A percentile compares a stretch with the other conserved stretches of the same genome.
phyloP scores from a whole-genome alignment of 768 basidiomycete species.

The Termitomyces sp. region DNA sequence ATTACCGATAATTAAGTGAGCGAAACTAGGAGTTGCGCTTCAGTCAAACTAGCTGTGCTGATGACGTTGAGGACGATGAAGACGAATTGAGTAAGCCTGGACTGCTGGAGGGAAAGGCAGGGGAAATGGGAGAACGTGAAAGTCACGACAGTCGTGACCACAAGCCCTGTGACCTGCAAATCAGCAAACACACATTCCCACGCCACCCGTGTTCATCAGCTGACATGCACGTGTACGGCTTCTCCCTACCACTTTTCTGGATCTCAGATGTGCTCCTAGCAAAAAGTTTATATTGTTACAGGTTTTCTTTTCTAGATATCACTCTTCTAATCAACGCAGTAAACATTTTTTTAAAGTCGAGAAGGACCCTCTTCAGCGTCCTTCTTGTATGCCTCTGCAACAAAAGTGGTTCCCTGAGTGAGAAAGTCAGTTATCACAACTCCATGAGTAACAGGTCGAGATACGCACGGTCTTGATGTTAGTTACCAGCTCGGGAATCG shows the following conservation, averaged over 20 bases:
- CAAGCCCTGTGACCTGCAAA: slow-evolving; percentile 23
- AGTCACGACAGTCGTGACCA: slow-evolving; percentile 25
- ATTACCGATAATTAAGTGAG: not conserved
- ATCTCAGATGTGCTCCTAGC: not conserved
- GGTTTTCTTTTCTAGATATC: slow-evolving; percentile 3
- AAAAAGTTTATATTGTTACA: slow-evolving; percentile 5
- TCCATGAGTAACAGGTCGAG: not conserved
- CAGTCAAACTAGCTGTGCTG: not conserved
- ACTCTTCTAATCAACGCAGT: not conserved
- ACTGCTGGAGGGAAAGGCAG: slow-evolving; percentile 9
- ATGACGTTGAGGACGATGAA: not conserved
- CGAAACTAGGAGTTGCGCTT: not conserved
- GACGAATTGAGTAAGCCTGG: not conserved
- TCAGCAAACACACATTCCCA: slow-evolving; percentile 17
- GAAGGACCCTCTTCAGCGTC: slow-evolving; percentile 19
- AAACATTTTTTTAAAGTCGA: slow-evolving; percentile 13
- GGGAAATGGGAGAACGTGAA: slow-evolving; percentile 21
- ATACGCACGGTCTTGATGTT: slow-evolving; percentile 66
- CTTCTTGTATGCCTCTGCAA: slow-evolving; percentile 28
- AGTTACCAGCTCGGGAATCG: slow-evolving; percentile 67
- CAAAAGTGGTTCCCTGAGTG: slow-evolving; percentile 29
- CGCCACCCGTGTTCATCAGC: slow-evolving; percentile 18
- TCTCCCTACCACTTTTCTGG: not conserved
- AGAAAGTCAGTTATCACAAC: not conserved
- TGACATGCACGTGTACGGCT: slow-evolving; percentile 11